Percentiles rank a stretch among this genome's conserved stretches.
phyloP scores from a whole-genome alignment of 805 yeast genomes.

The Maudiozyma saulgeensis region DNA sequence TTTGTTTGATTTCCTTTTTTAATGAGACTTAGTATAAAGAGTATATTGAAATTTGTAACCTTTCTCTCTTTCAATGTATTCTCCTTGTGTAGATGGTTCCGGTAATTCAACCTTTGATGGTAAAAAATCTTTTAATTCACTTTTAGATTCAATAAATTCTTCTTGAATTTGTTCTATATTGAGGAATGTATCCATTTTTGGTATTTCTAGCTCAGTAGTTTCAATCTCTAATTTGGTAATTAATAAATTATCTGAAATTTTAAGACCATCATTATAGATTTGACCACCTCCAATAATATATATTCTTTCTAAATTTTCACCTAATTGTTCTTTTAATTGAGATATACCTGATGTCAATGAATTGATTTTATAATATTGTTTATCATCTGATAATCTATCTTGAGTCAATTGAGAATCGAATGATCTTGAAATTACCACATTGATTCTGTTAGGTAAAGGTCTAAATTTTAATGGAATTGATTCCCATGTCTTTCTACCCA shows the following conservation, averaged over 20 bases:
- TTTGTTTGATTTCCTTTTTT: background rate
- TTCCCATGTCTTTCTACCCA: conserved; percentile 97
- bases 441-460: conserved; percentile 68
- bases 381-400: conserved; percentile 3
- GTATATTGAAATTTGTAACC: conserved; percentile 52
- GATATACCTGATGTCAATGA: conserved; percentile 38
- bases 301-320: conserved; percentile 40
- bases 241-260: conserved; percentile 44
- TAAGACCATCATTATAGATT: conserved; percentile 51
- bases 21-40: conserved; percentile 39
- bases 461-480: conserved; percentile 78
- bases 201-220: conserved; percentile 13
- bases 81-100: conserved; percentile 31
- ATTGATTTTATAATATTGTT: conserved; percentile 24
- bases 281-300: conserved; percentile 93
- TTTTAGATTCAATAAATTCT: conserved; percentile 14
- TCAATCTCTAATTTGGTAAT: conserved; percentile 53
- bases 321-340: conserved; percentile 13
- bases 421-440: conserved; percentile 62
- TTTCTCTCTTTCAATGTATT: conserved; percentile 35
- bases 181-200: conserved; percentile 68
- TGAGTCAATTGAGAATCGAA: conserved; percentile 6
- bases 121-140: conserved; percentile 31
- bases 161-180: conserved; percentile 23
- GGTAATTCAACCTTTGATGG: conserved; percentile 19